Conservation (phyloP, 2,329 filamentous ascomycete genomes). For the Aspergillus fructus region DNA sequence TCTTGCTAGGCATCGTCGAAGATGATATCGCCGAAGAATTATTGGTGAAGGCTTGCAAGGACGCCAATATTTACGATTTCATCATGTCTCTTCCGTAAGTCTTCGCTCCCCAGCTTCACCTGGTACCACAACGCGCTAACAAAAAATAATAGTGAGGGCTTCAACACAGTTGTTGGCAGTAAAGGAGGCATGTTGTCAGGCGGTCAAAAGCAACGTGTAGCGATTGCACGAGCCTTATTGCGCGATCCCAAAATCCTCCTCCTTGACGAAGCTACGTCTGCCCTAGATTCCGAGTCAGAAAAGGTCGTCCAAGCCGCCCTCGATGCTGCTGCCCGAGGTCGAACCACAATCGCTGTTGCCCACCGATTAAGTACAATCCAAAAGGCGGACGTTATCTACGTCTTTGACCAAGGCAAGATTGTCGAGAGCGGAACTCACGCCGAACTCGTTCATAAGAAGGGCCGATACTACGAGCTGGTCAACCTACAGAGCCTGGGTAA, state of each 20-base stretch:
- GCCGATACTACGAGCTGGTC: constrained; percentile 75
- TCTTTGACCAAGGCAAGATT: constrained; percentile 87
- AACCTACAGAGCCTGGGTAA: constrained; percentile 76
- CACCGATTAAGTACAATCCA: constrained; percentile 91
- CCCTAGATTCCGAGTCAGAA: constrained; percentile 51
- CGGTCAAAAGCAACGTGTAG: constrained; percentile 92
- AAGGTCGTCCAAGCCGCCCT: constrained; percentile 66
- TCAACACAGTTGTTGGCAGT: constrained; percentile 79
- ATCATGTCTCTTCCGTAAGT: constrained; percentile 74
- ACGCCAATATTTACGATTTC: constrained; percentile 92
- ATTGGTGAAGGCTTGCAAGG: constrained; percentile 76
- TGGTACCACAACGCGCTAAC: constrained; percentile 9
- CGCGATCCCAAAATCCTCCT: constrained; percentile 87
- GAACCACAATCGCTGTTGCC: constrained; percentile 91
- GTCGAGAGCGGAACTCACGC: constrained; percentile 81
- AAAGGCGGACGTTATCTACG: constrained; percentile 91
- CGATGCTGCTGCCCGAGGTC: constrained; percentile 77
- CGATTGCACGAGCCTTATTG: constrained; percentile 86
- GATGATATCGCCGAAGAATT: constrained; percentile 69
- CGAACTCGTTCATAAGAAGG: constrained; percentile 68
- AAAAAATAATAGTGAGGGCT: constrained; percentile 60
- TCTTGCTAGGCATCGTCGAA: constrained; percentile 71
- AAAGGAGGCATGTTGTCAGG: constrained; percentile 85
- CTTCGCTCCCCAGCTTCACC: background rate
- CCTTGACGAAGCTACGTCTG: constrained; percentile 71